Conservation (phyloP, 352 stramenopile genomes). For the Phytophthora fragariaefolia region DNA sequence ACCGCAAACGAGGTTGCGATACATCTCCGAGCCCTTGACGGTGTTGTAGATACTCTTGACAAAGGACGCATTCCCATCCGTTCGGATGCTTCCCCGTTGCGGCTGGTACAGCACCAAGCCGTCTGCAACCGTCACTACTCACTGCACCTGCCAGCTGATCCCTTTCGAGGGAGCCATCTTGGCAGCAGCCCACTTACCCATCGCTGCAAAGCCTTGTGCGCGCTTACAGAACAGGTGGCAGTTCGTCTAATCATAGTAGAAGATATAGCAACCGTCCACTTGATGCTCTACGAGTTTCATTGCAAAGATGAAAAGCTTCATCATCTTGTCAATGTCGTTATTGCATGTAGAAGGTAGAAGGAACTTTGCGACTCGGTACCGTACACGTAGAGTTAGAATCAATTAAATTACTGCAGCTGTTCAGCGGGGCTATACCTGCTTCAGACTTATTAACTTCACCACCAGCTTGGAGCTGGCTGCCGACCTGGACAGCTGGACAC, state of each 20-base stretch:
- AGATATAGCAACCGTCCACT: background rate
- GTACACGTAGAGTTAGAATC: background rate
- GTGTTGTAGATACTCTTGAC: constrained; percentile 3
- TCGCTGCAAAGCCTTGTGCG: background rate
- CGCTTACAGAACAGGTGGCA: constrained; percentile 12
- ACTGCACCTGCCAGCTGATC: constrained; percentile 4
- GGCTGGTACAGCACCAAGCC: constrained; percentile 7
- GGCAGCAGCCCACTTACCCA: background rate
- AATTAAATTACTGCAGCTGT: background rate
- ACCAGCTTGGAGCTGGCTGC: background rate
- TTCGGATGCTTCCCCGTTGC: constrained; percentile 3
- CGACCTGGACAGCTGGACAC: background rate
- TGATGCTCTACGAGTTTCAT: background rate
- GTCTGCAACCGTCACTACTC: background rate
- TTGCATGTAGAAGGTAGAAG: background rate
- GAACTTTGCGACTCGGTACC: background rate
- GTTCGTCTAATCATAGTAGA: constrained; percentile 10
- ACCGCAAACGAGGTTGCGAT: background rate
- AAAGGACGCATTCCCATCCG: constrained; percentile 8
- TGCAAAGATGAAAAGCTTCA: background rate
- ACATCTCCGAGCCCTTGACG: background rate
- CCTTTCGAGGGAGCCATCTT: background rate
- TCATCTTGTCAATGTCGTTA: background rate
- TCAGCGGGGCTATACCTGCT: background rate
- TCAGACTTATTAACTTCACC: background rate